phyloP scores from a whole-genome alignment of 2,329 filamentous ascomycete species.

The Chrysoporthe deuterocubensis region DNA sequence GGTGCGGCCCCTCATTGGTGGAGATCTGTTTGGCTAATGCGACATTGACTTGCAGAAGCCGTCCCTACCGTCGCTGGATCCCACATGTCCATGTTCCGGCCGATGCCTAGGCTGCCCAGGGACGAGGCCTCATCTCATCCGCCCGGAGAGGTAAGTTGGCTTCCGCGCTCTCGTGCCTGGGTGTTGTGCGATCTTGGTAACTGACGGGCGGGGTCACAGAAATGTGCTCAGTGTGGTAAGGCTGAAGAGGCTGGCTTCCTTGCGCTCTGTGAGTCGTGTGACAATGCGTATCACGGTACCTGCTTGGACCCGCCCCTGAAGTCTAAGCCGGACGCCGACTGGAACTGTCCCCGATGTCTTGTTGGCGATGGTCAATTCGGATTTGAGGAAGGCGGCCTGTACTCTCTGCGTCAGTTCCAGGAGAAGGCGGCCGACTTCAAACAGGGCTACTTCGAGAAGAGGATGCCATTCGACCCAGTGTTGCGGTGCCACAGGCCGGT shows the following conservation, averaged over 20 bases:
- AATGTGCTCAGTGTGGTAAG: conserved; percentile 86
- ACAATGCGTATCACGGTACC: conserved; percentile 81
- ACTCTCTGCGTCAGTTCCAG: conserved; percentile 94
- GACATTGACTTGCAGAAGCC: conserved; percentile 49
- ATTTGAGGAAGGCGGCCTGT: conserved; percentile 94
- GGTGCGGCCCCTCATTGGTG: conserved; percentile 33
- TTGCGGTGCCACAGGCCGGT: conserved; percentile 80
- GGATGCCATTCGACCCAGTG: conserved; percentile 85
- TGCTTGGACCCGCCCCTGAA: conserved; percentile 88
- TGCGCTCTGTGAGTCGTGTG: conserved; percentile 88
- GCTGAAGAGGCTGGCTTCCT: conserved; percentile 73
- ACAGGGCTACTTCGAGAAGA: conserved; percentile 87
- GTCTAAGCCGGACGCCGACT: conserved; percentile 79
- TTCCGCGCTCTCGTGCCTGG: not conserved
- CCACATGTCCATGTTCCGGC: conserved; percentile 93
- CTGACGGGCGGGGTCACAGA: conserved; percentile 47
- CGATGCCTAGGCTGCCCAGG: conserved; percentile 68
- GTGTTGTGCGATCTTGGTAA: not conserved
- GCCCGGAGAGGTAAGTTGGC: conserved; percentile 47
- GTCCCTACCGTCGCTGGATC: conserved; percentile 91
- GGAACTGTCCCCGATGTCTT: conserved; percentile 94
- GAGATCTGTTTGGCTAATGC: conserved; percentile 40
- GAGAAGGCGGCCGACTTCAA: conserved; percentile 96
- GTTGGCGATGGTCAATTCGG: conserved; percentile 97
- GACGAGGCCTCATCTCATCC: conserved; percentile 50